A percentile compares a stretch with the other conserved stretches of the same genome.
These are phyloP conservation scores for Leptographium procerum DNA, from an alignment of 2,329 filamentous ascomycete species.

Conservation along the genomic window DNA sequence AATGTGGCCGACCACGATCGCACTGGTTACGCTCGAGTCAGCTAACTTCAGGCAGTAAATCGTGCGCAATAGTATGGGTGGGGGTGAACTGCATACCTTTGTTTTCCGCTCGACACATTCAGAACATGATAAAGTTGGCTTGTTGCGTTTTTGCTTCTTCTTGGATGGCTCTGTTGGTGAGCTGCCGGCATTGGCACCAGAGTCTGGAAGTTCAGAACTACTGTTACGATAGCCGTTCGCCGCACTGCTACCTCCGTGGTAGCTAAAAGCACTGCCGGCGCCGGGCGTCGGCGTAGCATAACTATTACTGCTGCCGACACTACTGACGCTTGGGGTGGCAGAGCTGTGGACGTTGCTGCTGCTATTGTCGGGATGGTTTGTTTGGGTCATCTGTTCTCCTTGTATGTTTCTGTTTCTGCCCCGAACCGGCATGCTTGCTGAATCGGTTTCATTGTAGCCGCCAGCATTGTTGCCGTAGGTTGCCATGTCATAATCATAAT, in stretches of 20 bases:
- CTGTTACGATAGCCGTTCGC: slow-evolving; percentile 3
- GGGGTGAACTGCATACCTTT: slow-evolving; percentile 41
- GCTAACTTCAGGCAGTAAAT: too few relatives aligned
- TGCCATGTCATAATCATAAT: slow-evolving; percentile 10
- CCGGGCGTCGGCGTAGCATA: slow-evolving; percentile 8
- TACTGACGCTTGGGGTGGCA: slow-evolving; percentile 8
- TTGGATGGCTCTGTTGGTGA: slow-evolving; percentile 28
- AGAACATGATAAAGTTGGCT: slow-evolving; percentile 67
- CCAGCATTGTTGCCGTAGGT: slow-evolving; percentile 1
- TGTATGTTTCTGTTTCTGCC: slow-evolving; percentile 7
- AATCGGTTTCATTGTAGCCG: slow-evolving; percentile 4
- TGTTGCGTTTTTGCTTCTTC: slow-evolving; percentile 77
- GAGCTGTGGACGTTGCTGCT: slow-evolving; percentile 3
- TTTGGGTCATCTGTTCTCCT: slow-evolving; percentile 9
- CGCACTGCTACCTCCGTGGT: neutral
- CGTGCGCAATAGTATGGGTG: too few relatives aligned
- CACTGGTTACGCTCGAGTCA: slow-evolving; percentile 37
- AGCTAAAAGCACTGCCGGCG: slow-evolving; percentile 1
- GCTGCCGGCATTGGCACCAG: slow-evolving; percentile 7
- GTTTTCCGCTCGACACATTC: slow-evolving; percentile 77
- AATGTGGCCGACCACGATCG: slow-evolving; percentile 60
- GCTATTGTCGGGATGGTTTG: slow-evolving; percentile 6
- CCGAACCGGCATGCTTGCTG: neutral
- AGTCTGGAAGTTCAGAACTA: neutral
- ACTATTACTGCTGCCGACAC: slow-evolving; percentile 9